Conservation (phyloP, 805 yeast species). For the Spathaspora arborariae region DNA sequence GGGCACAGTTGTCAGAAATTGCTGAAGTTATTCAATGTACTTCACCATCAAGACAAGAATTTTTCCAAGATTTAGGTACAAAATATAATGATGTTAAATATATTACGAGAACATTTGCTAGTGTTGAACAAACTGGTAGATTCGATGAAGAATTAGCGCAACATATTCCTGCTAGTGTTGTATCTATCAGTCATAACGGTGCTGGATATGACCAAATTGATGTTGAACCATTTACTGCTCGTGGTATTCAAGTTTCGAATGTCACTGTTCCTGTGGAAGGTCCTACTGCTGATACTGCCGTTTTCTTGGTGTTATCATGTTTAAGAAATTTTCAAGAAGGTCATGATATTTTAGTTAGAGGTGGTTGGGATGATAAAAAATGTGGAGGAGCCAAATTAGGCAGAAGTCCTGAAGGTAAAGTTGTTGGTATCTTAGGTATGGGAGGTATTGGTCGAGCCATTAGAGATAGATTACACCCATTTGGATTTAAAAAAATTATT, state of each 20-base stretch:
- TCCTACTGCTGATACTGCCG: conserved; percentile 71
- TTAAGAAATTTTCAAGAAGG: conserved; percentile 66
- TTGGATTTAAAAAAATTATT: conserved; percentile 67
- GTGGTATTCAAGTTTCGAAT: conserved; percentile 62
- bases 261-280: conserved; percentile 64
- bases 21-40: conserved; percentile 37
- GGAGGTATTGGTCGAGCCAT: conserved; percentile 90
- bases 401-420: conserved; percentile 70
- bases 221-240: conserved; percentile 45
- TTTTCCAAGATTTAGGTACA: conserved; percentile 38
- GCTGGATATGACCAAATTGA: conserved; percentile 79
- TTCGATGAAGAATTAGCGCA: conserved; percentile 59
- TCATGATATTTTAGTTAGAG: conserved; percentile 46
- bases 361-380: conserved; percentile 56
- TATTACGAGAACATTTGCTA: conserved; percentile 51
- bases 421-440: conserved; percentile 79
- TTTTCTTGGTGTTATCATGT: conserved; percentile 58
- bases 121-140: conserved; percentile 53
- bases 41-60: conserved; percentile 34
- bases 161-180: conserved; percentile 51
- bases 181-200: conserved; percentile 58
- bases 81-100: conserved; percentile 42
- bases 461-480: conserved; percentile 65
- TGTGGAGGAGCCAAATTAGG: conserved; percentile 58
- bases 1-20: conserved; percentile 50